A percentile compares a stretch with the other conserved stretches of the same genome.
Evolutionary conservation across 768 basidiomycete species (phyloP).

Genomic region (Clavaria fumosa): DNA sequence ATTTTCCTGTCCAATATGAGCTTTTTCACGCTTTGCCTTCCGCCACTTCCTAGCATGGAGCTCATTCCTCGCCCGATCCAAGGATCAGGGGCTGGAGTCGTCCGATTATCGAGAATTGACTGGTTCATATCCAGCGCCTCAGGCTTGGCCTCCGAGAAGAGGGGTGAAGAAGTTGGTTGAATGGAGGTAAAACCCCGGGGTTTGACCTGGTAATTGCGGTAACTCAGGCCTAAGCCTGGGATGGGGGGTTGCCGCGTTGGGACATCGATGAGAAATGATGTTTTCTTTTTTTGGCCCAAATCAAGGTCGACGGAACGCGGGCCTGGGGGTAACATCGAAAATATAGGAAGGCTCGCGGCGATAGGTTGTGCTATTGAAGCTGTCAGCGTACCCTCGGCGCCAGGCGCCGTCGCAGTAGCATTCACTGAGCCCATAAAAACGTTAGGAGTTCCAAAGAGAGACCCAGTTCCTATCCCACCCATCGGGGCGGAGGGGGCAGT

Average conservation of each 20-base stretch:
- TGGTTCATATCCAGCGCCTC: conserved; percentile 39
- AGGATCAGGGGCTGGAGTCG: conserved; percentile 36
- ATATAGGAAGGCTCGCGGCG: conserved; percentile 54
- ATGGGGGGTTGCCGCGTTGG: conserved; percentile 60
- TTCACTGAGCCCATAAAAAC: conserved; percentile 23
- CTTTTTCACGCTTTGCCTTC: conserved; percentile 80
- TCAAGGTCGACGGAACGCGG: conserved; percentile 49
- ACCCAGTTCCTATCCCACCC: conserved; percentile 14
- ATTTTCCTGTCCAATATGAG: conserved; percentile 78
- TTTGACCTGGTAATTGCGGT: conserved; percentile 51
- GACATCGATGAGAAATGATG: conserved; percentile 61
- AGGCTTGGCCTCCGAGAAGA: conserved; percentile 39
- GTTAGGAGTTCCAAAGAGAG: conserved; percentile 27
- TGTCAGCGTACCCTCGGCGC: conserved; percentile 45
- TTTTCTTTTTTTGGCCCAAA: conserved; percentile 46
- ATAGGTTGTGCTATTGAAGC: conserved; percentile 86
- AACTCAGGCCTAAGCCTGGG: conserved; percentile 48
- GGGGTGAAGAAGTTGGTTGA: conserved; percentile 23
- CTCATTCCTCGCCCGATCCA: conserved; percentile 45
- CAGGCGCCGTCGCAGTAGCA: conserved; percentile 27
- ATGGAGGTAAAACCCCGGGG: conserved; percentile 48
- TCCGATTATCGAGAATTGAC: conserved; percentile 28
- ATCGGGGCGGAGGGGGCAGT: too few relatives aligned
- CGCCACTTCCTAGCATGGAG: conserved; percentile 52
- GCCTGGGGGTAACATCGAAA: conserved; percentile 58